Evolutionary conservation across 495 filamentous ascomycete species (phyloP).

Genomic region (Penicillium tannophilum): DNA sequence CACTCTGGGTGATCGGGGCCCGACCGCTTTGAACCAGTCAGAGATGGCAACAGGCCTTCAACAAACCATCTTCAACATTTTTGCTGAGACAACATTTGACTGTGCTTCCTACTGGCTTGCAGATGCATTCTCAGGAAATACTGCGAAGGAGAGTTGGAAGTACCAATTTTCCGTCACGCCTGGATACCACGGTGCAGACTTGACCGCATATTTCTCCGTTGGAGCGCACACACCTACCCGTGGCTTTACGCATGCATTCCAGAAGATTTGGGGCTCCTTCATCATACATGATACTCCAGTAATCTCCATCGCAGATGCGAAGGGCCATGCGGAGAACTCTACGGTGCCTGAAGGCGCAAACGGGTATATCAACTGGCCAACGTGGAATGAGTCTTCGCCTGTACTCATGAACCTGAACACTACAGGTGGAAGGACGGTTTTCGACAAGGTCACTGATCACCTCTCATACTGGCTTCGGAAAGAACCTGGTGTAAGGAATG

Average conservation of each 20-base stretch:
- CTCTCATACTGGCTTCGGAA: conserved; percentile 21
- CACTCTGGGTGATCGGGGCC: conserved; percentile 45
- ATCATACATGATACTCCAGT: conserved; percentile 54
- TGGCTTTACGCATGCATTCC: conserved; percentile 23
- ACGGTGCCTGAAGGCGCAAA: conserved; percentile 7
- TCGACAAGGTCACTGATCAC: conserved; percentile 15
- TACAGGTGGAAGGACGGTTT: conserved; percentile 17
- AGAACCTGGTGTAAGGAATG: conserved; percentile 50
- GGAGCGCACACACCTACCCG: conserved; percentile 9
- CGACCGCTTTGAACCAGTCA: conserved; percentile 50
- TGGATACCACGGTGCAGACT: conserved; percentile 59
- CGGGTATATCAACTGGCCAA: conserved; percentile 16
- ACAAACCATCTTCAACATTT: conserved; percentile 42
- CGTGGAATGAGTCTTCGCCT: conserved; percentile 6
- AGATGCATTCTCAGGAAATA: conserved; percentile 46
- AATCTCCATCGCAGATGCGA: conserved; percentile 18
- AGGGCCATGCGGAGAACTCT: conserved; percentile 10
- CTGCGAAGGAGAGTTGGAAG: conserved; percentile 47
- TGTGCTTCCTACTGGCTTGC: conserved; percentile 68
- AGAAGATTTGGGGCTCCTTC: conserved; percentile 52
- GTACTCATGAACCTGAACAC: conserved; percentile 27
- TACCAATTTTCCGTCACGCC: conserved; percentile 66
- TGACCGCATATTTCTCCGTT: conserved; percentile 52
- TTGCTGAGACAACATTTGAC: conserved; percentile 61
- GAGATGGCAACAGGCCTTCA: conserved; percentile 54